phyloP scores from a whole-genome alignment of 495 filamentous ascomycete species.

The Platismatia glauca region DNA sequence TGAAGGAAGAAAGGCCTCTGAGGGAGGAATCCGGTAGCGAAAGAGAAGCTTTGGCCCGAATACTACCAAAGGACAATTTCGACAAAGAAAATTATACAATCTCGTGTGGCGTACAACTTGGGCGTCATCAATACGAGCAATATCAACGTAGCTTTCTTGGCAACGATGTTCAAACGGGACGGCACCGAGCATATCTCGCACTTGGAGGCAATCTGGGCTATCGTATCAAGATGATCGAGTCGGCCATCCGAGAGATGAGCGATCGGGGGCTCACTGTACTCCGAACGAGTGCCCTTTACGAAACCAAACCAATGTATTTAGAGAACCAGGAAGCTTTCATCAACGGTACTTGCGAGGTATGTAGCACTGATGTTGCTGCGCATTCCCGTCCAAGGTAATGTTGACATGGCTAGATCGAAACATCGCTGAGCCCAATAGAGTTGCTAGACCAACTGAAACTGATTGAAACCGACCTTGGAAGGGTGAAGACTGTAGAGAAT shows the following conservation, averaged over 20 bases:
- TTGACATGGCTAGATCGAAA: slow-evolving; percentile 59
- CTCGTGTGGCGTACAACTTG: not conserved
- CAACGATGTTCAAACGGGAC: not conserved
- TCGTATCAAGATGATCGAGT: slow-evolving; percentile 70
- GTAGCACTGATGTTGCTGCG: slow-evolving; percentile 22
- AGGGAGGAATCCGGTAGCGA: not conserved
- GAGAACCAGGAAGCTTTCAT: slow-evolving; percentile 78
- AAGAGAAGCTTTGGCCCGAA: no score
- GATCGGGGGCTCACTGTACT: slow-evolving; percentile 59
- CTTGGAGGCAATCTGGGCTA: slow-evolving; percentile 92
- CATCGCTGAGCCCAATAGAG: slow-evolving; percentile 59
- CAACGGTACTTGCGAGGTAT: slow-evolving; percentile 89
- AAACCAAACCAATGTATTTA: slow-evolving; percentile 96
- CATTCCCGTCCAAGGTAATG: not conserved
- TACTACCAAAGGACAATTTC: not conserved
- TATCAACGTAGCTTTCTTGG: not conserved
- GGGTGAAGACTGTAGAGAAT: slow-evolving; percentile 81
- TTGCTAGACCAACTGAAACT: slow-evolving; percentile 72
- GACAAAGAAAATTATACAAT: no score
- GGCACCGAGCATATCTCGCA: slow-evolving; percentile 62
- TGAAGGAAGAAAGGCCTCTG: not conserved
- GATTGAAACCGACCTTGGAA: slow-evolving; percentile 69
- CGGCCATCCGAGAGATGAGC: slow-evolving; percentile 69
- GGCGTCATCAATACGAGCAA: slow-evolving; percentile 5
- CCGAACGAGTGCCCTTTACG: slow-evolving; percentile 80